Percentiles rank a stretch among this genome's conserved stretches.
Evolutionary conservation across 1,139 yeast genomes (phyloP).

Genomic region (Protomyces macrosporus): DNA sequence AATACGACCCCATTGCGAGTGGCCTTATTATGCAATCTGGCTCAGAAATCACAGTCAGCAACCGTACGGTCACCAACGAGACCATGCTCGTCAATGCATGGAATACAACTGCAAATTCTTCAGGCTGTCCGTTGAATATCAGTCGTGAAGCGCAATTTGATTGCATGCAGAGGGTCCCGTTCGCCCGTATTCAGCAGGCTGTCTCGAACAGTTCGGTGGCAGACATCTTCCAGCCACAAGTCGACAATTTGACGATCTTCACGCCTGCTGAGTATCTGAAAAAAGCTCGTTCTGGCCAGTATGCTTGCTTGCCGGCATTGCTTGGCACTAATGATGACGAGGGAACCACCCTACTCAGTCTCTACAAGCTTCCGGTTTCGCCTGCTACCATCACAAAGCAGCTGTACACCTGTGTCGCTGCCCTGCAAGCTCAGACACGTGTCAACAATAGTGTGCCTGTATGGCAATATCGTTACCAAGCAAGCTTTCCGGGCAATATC

Average conservation of each 20-base stretch:
- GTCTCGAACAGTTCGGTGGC: neutral
- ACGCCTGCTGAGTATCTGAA: neutral
- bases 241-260: neutral
- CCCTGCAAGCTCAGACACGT: conserved; percentile 7
- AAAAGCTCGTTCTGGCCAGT: neutral
- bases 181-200: neutral
- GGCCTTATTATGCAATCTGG: conserved; percentile 4
- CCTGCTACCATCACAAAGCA: conserved; percentile 2
- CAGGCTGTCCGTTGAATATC: neutral
- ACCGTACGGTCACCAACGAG: neutral
- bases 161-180: neutral
- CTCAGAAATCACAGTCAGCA: neutral
- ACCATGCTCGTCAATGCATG: neutral
- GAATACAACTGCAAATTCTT: neutral
- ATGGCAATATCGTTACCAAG: conserved; percentile 22
- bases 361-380: neutral
- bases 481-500: neutral
- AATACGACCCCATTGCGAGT: neutral
- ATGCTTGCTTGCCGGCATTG: neutral
- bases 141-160: neutral
- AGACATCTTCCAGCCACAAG: neutral
- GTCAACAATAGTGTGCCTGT: conserved; percentile 1
- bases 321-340: conserved; percentile 1
- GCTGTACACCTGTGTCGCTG: conserved; percentile 13
- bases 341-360: no score